These are phyloP conservation scores for Przewalskia tangutica DNA, from an alignment of 257 asterid genomes.

Conservation along the genomic window DNA sequence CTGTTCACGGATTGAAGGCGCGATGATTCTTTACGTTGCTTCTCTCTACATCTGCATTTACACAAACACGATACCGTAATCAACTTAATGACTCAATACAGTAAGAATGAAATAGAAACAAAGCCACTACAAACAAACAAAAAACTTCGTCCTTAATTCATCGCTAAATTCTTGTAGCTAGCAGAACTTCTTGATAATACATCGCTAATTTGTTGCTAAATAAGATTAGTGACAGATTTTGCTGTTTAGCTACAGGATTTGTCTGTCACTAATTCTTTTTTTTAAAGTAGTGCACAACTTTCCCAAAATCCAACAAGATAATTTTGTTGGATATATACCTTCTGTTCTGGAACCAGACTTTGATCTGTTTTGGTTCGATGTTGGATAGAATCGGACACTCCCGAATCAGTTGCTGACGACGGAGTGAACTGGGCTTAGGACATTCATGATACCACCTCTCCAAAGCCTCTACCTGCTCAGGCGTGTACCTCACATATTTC, in stretches of 20 bases:
- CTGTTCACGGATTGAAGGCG: conserved; percentile 88
- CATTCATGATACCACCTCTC: conserved; percentile 91
- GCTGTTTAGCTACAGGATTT: no score
- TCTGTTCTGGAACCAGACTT: conserved; percentile 98
- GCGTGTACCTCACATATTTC: conserved; percentile 94
- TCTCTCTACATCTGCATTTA: conserved; percentile 72
- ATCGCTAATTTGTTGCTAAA: no score
- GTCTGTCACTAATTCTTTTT: no score
- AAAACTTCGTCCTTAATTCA: no score
- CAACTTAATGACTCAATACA: background rate
- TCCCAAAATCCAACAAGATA: background rate
- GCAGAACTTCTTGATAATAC: no score
- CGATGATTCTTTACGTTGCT: conserved; percentile 89
- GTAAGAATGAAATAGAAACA: background rate
- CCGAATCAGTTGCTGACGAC: conserved; percentile 85
- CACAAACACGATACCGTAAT: background rate
- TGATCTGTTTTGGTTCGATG: conserved; percentile 98
- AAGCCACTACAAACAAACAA: background rate
- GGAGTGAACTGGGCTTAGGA: conserved; percentile 91
- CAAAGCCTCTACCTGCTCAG: conserved; percentile 95
- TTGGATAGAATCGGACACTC: conserved; percentile 83
- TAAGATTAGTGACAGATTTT: no score
- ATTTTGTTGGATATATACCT: conserved; percentile 29
- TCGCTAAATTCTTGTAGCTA: no score
- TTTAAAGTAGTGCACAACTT: background rate